phyloP scores from a whole-genome alignment of 345 rosid genomes.

The Boechera stricta region DNA sequence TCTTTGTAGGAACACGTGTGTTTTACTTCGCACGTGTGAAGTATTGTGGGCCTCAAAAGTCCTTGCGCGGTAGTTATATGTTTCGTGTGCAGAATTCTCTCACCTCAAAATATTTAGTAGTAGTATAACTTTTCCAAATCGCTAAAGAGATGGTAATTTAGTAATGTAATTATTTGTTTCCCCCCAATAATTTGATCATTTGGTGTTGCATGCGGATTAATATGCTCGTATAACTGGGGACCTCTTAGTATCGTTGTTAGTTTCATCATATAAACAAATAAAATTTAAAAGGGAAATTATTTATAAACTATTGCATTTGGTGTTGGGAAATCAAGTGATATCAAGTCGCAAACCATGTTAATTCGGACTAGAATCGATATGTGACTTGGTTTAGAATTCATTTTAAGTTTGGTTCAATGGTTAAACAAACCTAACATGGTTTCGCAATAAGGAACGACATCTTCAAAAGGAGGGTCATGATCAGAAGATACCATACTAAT shows the following conservation, averaged over 20 bases:
- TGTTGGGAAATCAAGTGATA: neutral
- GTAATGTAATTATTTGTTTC: conserved; percentile 17
- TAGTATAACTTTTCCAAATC: conserved; percentile 5
- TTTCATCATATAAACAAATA: neutral
- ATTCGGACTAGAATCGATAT: neutral
- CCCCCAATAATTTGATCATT: conserved; percentile 33
- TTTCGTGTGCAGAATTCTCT: conserved; percentile 26
- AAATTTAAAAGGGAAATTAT: neutral
- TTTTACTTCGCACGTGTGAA: conserved; percentile 44
- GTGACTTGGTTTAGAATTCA: neutral
- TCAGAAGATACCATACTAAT: too few species aligned
- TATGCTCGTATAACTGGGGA: conserved; percentile 37
- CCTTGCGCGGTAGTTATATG: conserved; percentile 40
- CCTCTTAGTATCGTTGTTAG: conserved; percentile 9
- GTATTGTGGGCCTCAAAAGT: conserved; percentile 38
- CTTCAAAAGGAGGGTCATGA: too few species aligned
- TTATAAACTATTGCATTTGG: neutral
- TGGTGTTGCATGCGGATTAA: conserved; percentile 36
- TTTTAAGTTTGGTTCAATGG: neutral
- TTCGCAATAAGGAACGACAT: too few species aligned
- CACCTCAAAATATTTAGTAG: too few species aligned
- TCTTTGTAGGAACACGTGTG: conserved; percentile 52
- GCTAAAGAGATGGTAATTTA: conserved; percentile 18
- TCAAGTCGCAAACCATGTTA: neutral
- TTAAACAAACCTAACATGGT: too few species aligned